phyloP scores from a whole-genome alignment of 176 grass and related monocot species.

The Cocos nucifera region DNA sequence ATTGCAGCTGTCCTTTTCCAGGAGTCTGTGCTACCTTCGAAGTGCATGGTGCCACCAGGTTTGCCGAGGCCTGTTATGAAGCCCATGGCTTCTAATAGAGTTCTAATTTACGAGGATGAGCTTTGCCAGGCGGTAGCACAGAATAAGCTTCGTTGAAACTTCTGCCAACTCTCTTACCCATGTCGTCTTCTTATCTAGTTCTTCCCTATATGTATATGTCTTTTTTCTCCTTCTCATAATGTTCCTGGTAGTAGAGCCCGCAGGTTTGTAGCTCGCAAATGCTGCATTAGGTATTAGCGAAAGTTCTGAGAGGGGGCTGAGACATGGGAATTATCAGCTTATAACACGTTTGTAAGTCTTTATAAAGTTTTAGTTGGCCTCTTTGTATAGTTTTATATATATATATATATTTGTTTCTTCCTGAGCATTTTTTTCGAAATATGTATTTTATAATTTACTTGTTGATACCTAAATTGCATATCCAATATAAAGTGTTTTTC shows the following conservation, averaged over 20 bases:
- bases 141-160: too few relatives aligned
- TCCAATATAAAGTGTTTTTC: too few relatives aligned
- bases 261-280: constrained; percentile 17
- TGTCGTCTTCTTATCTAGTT: too few relatives aligned
- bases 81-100: background rate
- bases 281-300: background rate
- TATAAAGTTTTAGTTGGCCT: too few relatives aligned
- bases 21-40: background rate
- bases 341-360: background rate
- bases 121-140: background rate
- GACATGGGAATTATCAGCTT: background rate
- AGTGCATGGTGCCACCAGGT: background rate
- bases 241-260: background rate
- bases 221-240: background rate
- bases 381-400: too few relatives aligned
- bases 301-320: background rate
- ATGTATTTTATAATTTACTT: too few relatives aligned
- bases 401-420: too few relatives aligned
- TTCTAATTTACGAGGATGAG: background rate
- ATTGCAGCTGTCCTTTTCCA: background rate
- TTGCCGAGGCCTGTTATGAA: background rate
- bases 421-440: too few relatives aligned
- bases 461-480: too few relatives aligned
- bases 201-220: background rate
- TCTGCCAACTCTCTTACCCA: too few relatives aligned